Conservation (phyloP, 75 land plant genomes). For the Azolla pinnata region DNA sequence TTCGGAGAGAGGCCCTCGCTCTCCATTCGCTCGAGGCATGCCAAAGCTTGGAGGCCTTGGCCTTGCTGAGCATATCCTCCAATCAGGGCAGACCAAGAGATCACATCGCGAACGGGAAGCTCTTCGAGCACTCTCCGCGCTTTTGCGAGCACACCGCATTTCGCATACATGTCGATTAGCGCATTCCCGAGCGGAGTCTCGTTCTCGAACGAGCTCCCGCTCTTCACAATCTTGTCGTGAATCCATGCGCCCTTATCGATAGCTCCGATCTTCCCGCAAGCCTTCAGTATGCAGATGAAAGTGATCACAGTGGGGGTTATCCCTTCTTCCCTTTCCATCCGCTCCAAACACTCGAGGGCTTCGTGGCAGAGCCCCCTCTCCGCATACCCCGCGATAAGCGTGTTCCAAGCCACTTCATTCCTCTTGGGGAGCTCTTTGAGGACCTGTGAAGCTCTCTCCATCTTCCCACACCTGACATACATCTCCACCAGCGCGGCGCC, state of each 20-base stretch:
- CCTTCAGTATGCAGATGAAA: slow-evolving; percentile 8
- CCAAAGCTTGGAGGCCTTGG: slow-evolving; percentile 4
- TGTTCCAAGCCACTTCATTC: slow-evolving; percentile 11
- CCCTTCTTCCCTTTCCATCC: slow-evolving; percentile 6
- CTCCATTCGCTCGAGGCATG: slow-evolving; percentile 7
- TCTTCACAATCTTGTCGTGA: slow-evolving; percentile 7
- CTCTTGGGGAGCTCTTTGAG: background rate
- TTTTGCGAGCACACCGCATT: slow-evolving; percentile 6
- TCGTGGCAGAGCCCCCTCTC: slow-evolving; percentile 7
- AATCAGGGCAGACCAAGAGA: slow-evolving; percentile 32
- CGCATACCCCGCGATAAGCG: slow-evolving; percentile 13
- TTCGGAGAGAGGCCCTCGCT: slow-evolving; percentile 18
- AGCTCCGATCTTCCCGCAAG: slow-evolving; percentile 16
- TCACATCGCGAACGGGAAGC: slow-evolving; percentile 12
- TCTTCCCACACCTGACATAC: too few relatives aligned
- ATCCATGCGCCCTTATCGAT: slow-evolving; percentile 4
- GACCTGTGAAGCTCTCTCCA: too few relatives aligned
- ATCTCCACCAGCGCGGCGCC: slow-evolving; percentile 6
- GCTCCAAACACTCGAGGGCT: slow-evolving; percentile 6
- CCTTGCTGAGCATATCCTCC: slow-evolving; percentile 18
- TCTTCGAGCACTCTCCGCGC: slow-evolving; percentile 11
- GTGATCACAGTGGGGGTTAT: slow-evolving; percentile 3
- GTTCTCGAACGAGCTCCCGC: slow-evolving; percentile 8
- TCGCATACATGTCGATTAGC: slow-evolving; percentile 26
- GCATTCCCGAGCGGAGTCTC: slow-evolving; percentile 1